Evolutionary conservation across 169 alveolate genomes (phyloP).

Genomic region (Plasmodium coatneyi): DNA sequence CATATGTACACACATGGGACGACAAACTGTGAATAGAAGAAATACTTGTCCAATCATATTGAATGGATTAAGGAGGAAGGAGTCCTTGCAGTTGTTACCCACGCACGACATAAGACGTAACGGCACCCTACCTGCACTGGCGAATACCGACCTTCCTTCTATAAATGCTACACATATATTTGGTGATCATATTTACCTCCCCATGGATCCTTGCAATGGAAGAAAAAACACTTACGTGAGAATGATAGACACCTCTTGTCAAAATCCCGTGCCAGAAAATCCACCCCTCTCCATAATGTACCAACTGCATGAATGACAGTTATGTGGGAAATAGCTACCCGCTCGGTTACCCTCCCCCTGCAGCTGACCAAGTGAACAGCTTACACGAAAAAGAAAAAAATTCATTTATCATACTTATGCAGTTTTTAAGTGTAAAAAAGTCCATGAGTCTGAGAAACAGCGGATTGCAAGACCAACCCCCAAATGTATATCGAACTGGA

Average conservation of each 20-base stretch:
- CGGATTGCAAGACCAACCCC: not conserved
- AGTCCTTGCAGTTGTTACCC: not conserved
- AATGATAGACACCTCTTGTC: not conserved
- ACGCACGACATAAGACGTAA: not conserved
- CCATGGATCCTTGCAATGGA: not conserved
- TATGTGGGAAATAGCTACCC: not conserved
- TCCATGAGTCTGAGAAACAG: not conserved
- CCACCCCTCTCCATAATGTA: not conserved
- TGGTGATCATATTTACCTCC: not conserved
- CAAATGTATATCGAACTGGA: not conserved
- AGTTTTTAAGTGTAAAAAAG: slow-evolving; percentile 5
- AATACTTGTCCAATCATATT: not conserved
- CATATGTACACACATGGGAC: not conserved
- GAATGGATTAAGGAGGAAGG: not conserved
- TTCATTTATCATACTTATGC: not conserved
- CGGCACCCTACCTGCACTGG: not conserved
- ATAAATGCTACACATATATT: not conserved
- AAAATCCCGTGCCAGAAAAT: not conserved
- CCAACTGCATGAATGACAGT: not conserved
- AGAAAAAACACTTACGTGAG: not conserved
- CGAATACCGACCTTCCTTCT: not conserved
- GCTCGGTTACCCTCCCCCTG: not conserved
- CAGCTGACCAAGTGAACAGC: not conserved
- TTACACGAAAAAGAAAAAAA: not conserved
- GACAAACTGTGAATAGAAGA: not conserved